Evolutionary conservation across 1,284 basidiomycete genomes (phyloP).

Genomic region (Ceratobasidium sp.): DNA sequence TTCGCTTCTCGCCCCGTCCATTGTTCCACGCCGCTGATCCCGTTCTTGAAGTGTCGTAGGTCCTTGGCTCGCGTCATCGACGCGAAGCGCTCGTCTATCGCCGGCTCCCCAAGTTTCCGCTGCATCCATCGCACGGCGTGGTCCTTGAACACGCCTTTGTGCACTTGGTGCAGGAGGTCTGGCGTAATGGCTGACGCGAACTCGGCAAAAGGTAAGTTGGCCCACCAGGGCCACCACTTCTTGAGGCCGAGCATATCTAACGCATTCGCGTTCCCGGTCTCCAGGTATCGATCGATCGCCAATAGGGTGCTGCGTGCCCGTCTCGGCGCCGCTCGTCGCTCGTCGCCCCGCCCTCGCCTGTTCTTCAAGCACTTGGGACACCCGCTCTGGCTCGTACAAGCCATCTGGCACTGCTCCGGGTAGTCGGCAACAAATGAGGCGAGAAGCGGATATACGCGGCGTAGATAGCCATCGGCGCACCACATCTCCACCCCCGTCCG

Average conservation of each 20-base stretch:
- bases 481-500: constrained; percentile 15
- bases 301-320: neutral
- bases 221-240: constrained; percentile 23
- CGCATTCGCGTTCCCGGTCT: neutral
- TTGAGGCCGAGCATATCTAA: constrained; percentile 13
- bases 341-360: neutral
- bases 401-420: constrained; percentile 42
- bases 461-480: constrained; percentile 48
- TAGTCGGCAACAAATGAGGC: constrained; percentile 47
- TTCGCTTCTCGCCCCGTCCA: constrained; percentile 27
- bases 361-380: constrained; percentile 33
- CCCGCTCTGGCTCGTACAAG: constrained; percentile 33
- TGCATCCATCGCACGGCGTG: constrained; percentile 28
- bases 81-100: neutral
- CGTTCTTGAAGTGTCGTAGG: constrained; percentile 10
- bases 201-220: neutral
- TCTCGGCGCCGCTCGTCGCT: neutral
- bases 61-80: neutral
- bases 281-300: neutral
- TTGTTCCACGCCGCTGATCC: neutral
- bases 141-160: constrained; percentile 59
- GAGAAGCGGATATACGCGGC: constrained; percentile 50
- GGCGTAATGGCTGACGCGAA: constrained; percentile 54
- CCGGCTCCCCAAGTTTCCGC: neutral
- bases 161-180: constrained; percentile 42